Evolutionary conservation across 106 monocot species (phyloP), one percentile per base, ranked within the genome.

Genomic region (Posidonia australis): DNA sequence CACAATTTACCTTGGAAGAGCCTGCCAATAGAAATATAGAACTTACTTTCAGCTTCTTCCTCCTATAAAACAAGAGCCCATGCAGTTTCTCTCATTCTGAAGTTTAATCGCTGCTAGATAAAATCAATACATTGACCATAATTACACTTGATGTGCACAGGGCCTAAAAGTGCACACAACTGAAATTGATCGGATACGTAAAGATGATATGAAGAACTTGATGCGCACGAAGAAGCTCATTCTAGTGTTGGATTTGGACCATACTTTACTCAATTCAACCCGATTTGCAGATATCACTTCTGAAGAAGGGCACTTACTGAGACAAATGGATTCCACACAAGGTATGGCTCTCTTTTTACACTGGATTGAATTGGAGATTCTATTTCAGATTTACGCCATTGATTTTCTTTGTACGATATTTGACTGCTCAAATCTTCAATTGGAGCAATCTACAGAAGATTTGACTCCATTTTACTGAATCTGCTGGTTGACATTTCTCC

Each of bases 241-340:
- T 31, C 47, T 96, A 32, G 84, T 96, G 5, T 75, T 96, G 57
- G 94, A 96, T 60, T 79, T 96, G 74, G 94, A 96, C 49, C 90
- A 96, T 65, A 90, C 94, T 30, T 60, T 96, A n/a, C 80, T 96
- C 25, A 90, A 96, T 76, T 90, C 94, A 54, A 67, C 78, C 43
- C 52, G 69, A n/a, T 53, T 90, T 18, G 42, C 25, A 13, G 90
- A 96, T 74, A 5, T 90, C 17, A 65, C 70, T 47, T 0, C 36
- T 43, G 82, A 80, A 46, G 94, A 96, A 70, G 67, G 77, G 7
- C 73, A 81, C 71, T 70, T 88, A 10, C 16, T 78, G 42, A 63
- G 52, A 16, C 73, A 84, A 36, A 52, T 71, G 31, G 76, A 80
- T 65, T 60, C 58, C 14, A 46, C 14, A 19, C 58, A 71, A 70